Evolutionary conservation across 2,329 filamentous ascomycete genomes (phyloP).

Genomic region (Xylaria sp.): DNA sequence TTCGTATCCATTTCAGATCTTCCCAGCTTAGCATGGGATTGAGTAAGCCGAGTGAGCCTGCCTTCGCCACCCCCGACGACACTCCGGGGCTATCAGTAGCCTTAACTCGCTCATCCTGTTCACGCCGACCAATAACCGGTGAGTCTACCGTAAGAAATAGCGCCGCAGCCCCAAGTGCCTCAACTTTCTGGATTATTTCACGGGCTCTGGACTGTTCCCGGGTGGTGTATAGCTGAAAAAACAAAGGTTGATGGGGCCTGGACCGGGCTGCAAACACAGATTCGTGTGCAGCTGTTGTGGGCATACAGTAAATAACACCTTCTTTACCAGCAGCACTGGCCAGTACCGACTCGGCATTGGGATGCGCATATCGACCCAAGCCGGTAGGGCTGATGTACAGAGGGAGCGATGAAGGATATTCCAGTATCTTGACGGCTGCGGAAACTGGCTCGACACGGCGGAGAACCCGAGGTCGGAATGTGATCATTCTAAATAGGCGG

Average conservation of each 20-base stretch:
- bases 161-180: neutral
- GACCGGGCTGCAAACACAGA: neutral
- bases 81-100: neutral
- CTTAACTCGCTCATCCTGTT: neutral
- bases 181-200: neutral
- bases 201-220: neutral
- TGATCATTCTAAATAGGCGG: neutral
- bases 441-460: neutral
- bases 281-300: conserved; percentile 1
- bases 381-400: neutral
- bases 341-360: neutral
- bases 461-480: conserved; percentile 1
- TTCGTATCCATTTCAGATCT: neutral
- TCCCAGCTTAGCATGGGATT: neutral
- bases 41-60: neutral
- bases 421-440: neutral
- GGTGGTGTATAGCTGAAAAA: neutral
- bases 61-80: neutral
- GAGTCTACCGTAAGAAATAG: neutral
- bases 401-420: neutral
- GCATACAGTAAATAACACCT: neutral
- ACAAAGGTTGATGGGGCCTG: neutral
- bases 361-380: neutral
- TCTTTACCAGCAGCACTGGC: neutral
- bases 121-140: neutral